phyloP scores from a whole-genome alignment of 352 stramenopile species.

The Phytopythium helicoides region DNA sequence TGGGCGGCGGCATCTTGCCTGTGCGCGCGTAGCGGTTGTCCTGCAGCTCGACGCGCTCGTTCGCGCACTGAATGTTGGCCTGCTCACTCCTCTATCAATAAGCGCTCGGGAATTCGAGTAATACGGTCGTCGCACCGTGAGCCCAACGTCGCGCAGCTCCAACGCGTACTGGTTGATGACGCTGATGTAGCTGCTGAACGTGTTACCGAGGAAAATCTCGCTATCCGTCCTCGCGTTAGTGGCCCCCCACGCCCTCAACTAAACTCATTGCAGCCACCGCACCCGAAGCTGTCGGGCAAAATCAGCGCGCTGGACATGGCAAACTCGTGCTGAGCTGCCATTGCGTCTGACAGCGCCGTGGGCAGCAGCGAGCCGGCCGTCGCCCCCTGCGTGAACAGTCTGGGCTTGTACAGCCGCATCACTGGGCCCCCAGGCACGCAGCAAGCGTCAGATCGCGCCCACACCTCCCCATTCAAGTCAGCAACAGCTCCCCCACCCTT shows the following conservation, averaged over 20 bases:
- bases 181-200: constrained; percentile 92
- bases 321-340: constrained; percentile 72
- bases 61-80: constrained; percentile 86
- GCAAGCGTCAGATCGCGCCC: background rate
- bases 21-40: constrained; percentile 74
- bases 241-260: background rate
- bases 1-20: constrained; percentile 62
- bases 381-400: constrained; percentile 63
- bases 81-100: constrained; percentile 1
- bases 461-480: background rate
- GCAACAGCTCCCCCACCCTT: constrained; percentile 41
- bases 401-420: constrained; percentile 91
- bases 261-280: background rate
- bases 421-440: constrained; percentile 33
- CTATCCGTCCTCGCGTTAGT: constrained; percentile 18
- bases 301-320: constrained; percentile 88
- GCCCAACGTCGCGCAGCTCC: constrained; percentile 68
- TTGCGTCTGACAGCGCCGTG: constrained; percentile 43
- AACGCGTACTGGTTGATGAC: constrained; percentile 90
- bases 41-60: constrained; percentile 74
- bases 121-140: constrained; percentile 31
- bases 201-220: constrained; percentile 92
- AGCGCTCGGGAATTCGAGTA: background rate
- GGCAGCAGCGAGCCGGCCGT: constrained; percentile 58
- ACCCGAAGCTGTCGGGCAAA: constrained; percentile 90